Percentiles rank a stretch among this genome's conserved stretches.
Conservation (phyloP, 177 flowering plant genomes). For the Vitis hybrid region DNA sequence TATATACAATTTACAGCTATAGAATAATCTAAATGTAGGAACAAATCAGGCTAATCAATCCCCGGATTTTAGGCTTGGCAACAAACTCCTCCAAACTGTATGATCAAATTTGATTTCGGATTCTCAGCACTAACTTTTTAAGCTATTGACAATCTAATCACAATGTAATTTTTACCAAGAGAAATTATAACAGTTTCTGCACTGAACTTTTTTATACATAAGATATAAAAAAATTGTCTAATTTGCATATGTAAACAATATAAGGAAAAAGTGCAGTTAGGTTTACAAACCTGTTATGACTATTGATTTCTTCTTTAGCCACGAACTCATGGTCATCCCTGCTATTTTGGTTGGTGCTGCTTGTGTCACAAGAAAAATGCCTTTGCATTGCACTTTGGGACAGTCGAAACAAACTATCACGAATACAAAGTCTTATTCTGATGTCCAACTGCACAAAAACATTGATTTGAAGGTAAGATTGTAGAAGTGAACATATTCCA, state of each 20-base stretch:
- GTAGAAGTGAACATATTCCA: background rate
- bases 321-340: constrained; percentile 33
- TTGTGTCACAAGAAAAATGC: constrained; percentile 44
- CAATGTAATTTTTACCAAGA: too few relatives aligned
- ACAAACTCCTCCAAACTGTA: too few relatives aligned
- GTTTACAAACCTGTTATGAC: constrained; percentile 50
- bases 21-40: too few relatives aligned
- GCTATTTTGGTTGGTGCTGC: constrained; percentile 35
- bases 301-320: constrained; percentile 33
- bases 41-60: too few relatives aligned
- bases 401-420: constrained; percentile 79
- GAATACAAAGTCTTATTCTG: constrained; percentile 55
- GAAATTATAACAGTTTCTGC: too few relatives aligned
- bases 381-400: constrained; percentile 74
- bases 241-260: background rate
- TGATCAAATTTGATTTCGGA: too few relatives aligned
- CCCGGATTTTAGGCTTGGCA: too few relatives aligned
- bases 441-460: constrained; percentile 59
- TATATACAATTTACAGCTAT: too few relatives aligned
- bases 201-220: background rate
- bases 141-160: too few relatives aligned
- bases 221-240: background rate
- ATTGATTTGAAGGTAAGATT: constrained; percentile 2
- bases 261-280: background rate
- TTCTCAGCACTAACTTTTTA: too few relatives aligned